These are phyloP conservation scores for Trichosporon sp. DNA, from an alignment of 1,284 basidiomycete genomes.

Conservation along the genomic window DNA sequence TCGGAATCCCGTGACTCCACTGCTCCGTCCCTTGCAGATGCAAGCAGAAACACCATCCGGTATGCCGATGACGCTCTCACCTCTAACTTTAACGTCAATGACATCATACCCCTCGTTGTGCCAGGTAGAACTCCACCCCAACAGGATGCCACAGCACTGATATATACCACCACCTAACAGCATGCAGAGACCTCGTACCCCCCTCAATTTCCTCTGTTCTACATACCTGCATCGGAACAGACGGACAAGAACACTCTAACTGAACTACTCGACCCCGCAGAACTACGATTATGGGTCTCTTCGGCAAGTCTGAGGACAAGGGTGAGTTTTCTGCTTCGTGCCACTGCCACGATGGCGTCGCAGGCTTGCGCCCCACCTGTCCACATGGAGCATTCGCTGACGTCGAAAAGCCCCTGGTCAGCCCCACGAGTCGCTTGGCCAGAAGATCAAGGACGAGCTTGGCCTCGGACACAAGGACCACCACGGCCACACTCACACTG, in stretches of 20 bases:
- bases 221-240: neutral
- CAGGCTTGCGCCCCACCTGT: neutral
- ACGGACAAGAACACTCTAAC: neutral
- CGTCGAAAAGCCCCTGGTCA: neutral
- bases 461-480: neutral
- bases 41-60: neutral
- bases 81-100: neutral
- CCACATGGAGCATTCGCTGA: neutral
- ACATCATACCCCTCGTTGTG: neutral
- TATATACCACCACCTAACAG: neutral
- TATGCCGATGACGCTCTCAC: constrained; percentile 1
- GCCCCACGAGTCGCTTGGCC: neutral
- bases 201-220: neutral
- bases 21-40: neutral
- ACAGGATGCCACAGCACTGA: neutral
- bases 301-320: neutral
- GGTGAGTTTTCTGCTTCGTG: neutral
- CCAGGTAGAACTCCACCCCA: neutral
- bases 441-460: neutral
- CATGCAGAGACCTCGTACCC: neutral
- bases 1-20: neutral
- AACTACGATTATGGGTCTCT: neutral
- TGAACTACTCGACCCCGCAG: neutral
- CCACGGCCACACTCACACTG: neutral
- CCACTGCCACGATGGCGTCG: neutral